Evolutionary conservation across 2,329 filamentous ascomycete species (phyloP), one percentile per base, ranked within the genome.

Genomic region (Aspergillus eucalypticola): DNA sequence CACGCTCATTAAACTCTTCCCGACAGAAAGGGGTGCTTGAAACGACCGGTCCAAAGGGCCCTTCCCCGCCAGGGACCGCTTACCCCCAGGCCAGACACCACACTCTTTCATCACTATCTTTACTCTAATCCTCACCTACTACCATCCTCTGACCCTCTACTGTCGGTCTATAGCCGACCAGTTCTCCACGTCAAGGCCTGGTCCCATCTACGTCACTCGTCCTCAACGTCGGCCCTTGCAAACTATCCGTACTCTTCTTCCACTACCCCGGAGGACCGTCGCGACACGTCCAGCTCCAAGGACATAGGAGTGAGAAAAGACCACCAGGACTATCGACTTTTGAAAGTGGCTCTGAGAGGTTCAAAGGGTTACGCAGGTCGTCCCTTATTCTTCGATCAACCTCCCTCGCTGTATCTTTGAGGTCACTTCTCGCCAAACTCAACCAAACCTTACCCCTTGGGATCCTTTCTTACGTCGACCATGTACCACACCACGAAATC

Each of bases 321-420:
- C 32, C 10, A 35, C 4, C 32, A 35, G 32, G 32, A 58, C 42
- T 50, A 23, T 27, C 32, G 38, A 23, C 42, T 59, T 59, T 42
- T 56, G 27, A 41, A 48, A 56, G 23, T 54, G 39, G 27, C 51
- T 49, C 42, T 19, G 15, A 29, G 27, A 46, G 59, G 56, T 64
- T 49, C 42, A 42, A 63, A 75, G 73, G 74, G 72, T 70, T 69
- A 74, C 75, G 75, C 75, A 46, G 75, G 75, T 68, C 75, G 75
- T 77, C 67, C 73, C 73, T 71, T 63, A 56, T 67, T 64, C 63
- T 69, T 72, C 64, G 58, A 55, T 55, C 53, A 60, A 66, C 42
- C 54, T 51, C 60, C 48, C 48, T 57, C 27, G n/a, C 50, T 41
- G 67, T 62, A 59, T 68, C 67, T 63, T 35, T 35, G 32, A 35